These are phyloP conservation scores for Colletotrichum lupini DNA, from an alignment of 2,329 filamentous ascomycete genomes.

Conservation along the genomic window DNA sequence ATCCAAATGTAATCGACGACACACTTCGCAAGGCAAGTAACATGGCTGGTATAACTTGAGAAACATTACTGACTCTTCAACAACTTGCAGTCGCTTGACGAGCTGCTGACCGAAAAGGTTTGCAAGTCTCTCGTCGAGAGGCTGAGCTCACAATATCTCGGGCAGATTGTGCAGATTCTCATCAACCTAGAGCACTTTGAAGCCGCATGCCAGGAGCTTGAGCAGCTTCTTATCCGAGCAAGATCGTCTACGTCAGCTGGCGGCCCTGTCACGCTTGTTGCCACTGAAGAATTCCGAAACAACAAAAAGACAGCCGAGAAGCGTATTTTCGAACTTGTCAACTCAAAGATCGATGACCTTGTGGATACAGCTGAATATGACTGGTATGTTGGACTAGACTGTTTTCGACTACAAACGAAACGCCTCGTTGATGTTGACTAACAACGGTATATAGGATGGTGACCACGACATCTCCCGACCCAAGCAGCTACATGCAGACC, in stretches of 20 bases:
- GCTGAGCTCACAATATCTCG: constrained; percentile 90
- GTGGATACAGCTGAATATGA: constrained; percentile 98
- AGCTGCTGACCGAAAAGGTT: constrained; percentile 92
- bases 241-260: constrained; percentile 85
- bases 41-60: not conserved
- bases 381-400: constrained; percentile 65
- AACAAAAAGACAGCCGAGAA: constrained; percentile 98
- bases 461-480: constrained; percentile 72
- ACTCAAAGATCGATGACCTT: constrained; percentile 97
- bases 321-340: constrained; percentile 97
- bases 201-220: constrained; percentile 88
- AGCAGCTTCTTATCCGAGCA: constrained; percentile 85
- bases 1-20: constrained; percentile 89
- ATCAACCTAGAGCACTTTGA: constrained; percentile 99
- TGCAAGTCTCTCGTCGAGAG: constrained; percentile 90
- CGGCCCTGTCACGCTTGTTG: constrained; percentile 81
- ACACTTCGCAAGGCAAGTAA: constrained; percentile 78
- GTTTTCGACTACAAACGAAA: not conserved
- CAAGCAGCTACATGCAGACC: constrained; percentile 95
- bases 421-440: not conserved
- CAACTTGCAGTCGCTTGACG: constrained; percentile 79
- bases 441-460: constrained; percentile 55
- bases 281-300: constrained; percentile 86
- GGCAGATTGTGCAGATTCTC: constrained; percentile 97
- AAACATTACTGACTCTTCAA: not conserved